Evolutionary conservation across 495 filamentous ascomycete genomes (phyloP), one percentile per base, ranked within the genome.

Genomic region (Daldinia grandis): DNA sequence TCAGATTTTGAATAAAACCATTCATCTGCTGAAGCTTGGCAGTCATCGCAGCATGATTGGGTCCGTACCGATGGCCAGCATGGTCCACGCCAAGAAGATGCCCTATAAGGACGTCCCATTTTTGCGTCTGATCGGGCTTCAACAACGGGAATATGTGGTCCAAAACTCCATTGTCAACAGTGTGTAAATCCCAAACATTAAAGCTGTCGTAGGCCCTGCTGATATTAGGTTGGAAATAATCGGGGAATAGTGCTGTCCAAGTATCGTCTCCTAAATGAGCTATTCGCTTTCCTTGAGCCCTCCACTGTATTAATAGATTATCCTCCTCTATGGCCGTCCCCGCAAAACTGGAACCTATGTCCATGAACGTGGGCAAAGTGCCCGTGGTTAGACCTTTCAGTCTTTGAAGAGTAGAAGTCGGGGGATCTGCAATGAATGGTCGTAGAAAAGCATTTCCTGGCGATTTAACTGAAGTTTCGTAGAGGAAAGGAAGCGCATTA

Each of bases 281-380:
- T 54, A 98, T 85, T 65, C 85, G 91, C 83, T 93, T 96, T 10
- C 93, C 93, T 14, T 90, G 89, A 56, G 88, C 82, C 62, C 87
- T 88, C 70, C 98, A 78, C 76, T 98, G 95, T 72, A 89, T 90
- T 28, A 99, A 84, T 44, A 99, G 74, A 71, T 98, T 99, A 76
- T 99, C 95, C 80, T 99, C 95, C 58, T 98, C 93, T 74, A 99
- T 97, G n/a, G 93, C 92, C 17, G 92, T 96, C 5, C 95, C 95
- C 5, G 94, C 93, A 76, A 99, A 99, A 79, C 95, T 98, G 24
- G 92, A 96, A 3, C 95, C 95, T 12, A 91, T 86, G 78, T 99
- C 95, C 30, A 98, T 84, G 76, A 99, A 98, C 4, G 95, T 97
- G 14, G 95, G 95, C 62, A 99, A 79, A 7, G 96, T 98, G 15